Percentiles rank a stretch among this genome's conserved stretches.
These are phyloP conservation scores for Artomyces pyxidatus DNA, from an alignment of 768 basidiomycete genomes.

Conservation along the genomic window DNA sequence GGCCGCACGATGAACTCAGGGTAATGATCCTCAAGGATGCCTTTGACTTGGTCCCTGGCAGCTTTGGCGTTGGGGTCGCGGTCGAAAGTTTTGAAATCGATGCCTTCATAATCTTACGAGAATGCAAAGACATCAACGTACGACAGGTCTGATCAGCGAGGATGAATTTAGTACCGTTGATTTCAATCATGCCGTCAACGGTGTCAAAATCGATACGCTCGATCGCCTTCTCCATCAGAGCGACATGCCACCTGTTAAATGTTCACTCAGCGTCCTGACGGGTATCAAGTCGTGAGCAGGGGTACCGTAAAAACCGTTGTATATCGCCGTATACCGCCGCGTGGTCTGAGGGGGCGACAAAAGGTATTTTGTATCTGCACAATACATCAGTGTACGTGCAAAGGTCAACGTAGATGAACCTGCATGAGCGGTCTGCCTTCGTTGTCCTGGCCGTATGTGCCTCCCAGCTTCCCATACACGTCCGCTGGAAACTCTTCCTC, in stretches of 20 bases:
- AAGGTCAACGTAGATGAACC: constrained; percentile 24
- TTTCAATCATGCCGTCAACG: constrained; percentile 28
- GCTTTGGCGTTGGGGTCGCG: constrained; percentile 71
- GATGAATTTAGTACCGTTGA: constrained; percentile 17
- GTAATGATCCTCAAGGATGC: constrained; percentile 69
- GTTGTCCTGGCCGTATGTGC: constrained; percentile 66
- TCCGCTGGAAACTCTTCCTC: constrained; percentile 36
- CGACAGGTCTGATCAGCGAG: too few species aligned
- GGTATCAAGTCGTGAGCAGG: too few species aligned
- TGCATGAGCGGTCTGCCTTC: constrained; percentile 62
- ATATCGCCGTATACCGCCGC: constrained; percentile 72
- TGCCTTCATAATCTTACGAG: constrained; percentile 87
- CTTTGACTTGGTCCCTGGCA: constrained; percentile 66
- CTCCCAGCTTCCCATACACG: constrained; percentile 44
- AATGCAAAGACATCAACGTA: not conserved
- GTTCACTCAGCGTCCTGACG: too few species aligned
- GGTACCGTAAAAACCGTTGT: constrained; percentile 64
- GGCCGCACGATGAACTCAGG: constrained; percentile 64
- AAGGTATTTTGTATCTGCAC: constrained; percentile 68
- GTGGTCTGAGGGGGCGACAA: constrained; percentile 59
- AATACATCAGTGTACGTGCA: not conserved
- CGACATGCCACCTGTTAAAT: constrained; percentile 66
- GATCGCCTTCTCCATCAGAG: constrained; percentile 66
- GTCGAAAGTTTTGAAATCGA: constrained; percentile 54
- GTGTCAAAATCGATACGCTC: constrained; percentile 59